Conservation (phyloP, 805 yeast species). For the Scheffersomyces stipitis region DNA sequence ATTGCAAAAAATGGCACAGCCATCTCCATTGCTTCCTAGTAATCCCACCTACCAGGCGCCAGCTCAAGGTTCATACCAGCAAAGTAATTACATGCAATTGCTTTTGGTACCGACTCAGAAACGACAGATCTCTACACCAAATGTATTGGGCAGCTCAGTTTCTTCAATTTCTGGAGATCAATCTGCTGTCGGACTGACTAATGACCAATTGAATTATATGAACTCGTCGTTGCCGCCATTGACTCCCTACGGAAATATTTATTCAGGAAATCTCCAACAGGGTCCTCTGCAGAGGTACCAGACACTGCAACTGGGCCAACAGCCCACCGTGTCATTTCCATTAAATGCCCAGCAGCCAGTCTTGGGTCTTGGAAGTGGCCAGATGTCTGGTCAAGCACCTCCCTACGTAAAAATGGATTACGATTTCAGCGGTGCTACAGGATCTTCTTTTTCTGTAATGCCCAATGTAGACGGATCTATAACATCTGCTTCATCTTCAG, state of each 20-base stretch:
- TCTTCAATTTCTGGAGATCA: no score
- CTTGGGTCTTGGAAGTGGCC: constrained; percentile 1
- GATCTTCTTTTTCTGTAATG: constrained; percentile 6
- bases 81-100: constrained; percentile 11
- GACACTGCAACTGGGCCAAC: constrained; percentile 1
- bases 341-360: background rate
- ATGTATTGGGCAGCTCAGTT: no score
- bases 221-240: background rate
- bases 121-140: no score
- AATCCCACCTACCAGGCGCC: constrained; percentile 10
- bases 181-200: no score
- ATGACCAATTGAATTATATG: background rate
- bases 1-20: no score
- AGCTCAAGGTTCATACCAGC: constrained; percentile 2
- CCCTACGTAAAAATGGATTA: no score
- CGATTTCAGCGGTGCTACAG: background rate
- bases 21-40: constrained; percentile 5
- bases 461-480: constrained; percentile 3
- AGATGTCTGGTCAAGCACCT: constrained; percentile 1
- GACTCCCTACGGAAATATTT: background rate
- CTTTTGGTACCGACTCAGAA: constrained; percentile 10
- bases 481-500: background rate
- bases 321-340: constrained; percentile 8
- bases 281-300: background rate
- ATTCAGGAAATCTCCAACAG: background rate